A percentile compares a stretch with the other conserved stretches of the same genome.
phyloP scores from a whole-genome alignment of 1,284 basidiomycete species.

The Leccinum huronense region DNA sequence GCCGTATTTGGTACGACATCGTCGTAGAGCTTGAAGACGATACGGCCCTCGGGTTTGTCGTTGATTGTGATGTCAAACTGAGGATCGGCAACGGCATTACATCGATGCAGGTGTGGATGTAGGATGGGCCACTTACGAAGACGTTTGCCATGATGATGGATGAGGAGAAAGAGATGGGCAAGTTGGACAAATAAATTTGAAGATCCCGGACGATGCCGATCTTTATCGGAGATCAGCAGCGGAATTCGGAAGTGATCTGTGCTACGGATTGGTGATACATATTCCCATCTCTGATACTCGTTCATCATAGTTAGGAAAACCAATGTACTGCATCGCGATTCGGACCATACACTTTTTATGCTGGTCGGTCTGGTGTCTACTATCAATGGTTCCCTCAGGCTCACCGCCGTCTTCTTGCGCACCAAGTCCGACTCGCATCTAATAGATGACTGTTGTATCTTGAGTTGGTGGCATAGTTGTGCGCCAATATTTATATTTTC shows the following conservation, averaged over 20 bases:
- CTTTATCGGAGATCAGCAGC: constrained; percentile 4
- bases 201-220: constrained; percentile 9
- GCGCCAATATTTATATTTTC: not conserved
- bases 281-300: not conserved
- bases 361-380: not conserved
- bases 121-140: constrained; percentile 35
- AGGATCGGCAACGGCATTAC: not conserved
- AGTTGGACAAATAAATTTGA: not conserved
- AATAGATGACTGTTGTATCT: not conserved
- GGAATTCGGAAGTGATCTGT: constrained; percentile 7
- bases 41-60: constrained; percentile 57
- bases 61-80: constrained; percentile 81
- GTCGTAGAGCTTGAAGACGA: constrained; percentile 86
- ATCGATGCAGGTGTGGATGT: not conserved
- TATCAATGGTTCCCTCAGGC: constrained; percentile 9
- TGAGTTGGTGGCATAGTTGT: not conserved
- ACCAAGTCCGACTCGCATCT: constrained; percentile 15
- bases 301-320: not conserved
- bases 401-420: constrained; percentile 1
- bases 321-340: not conserved
- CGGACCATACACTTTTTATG: not conserved
- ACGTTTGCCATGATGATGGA: constrained; percentile 43
- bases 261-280: not conserved
- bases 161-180: not conserved
- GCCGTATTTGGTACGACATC: constrained; percentile 70